Evolutionary conservation across 495 filamentous ascomycete genomes (phyloP).

Genomic region (Penicillium coffeae): DNA sequence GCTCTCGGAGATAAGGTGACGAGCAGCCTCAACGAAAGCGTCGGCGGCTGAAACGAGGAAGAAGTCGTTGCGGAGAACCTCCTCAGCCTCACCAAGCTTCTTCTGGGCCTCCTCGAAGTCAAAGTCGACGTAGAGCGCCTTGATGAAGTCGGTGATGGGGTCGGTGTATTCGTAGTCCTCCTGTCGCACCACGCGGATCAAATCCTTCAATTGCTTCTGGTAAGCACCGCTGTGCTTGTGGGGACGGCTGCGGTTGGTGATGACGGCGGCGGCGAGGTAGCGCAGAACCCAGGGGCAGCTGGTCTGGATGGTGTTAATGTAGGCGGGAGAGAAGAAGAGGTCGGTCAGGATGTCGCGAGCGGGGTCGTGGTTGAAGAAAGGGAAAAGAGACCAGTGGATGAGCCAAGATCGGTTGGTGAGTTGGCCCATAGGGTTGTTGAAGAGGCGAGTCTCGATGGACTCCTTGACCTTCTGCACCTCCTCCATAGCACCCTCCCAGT

Average conservation of each 20-base stretch:
- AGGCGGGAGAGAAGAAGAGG: constrained; percentile 90
- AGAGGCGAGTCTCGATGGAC: constrained; percentile 82
- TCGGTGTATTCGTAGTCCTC: constrained; percentile 97
- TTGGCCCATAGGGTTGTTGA: constrained; percentile 92
- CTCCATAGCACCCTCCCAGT: constrained; percentile 95
- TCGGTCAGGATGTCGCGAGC: constrained; percentile 88
- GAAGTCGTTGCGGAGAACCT: constrained; percentile 89
- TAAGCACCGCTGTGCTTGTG: constrained; percentile 77
- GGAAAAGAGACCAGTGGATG: constrained; percentile 97
- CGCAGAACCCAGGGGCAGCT: constrained; percentile 95
- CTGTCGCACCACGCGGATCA: constrained; percentile 90
- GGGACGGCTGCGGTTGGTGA: constrained; percentile 83
- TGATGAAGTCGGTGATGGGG: constrained; percentile 92
- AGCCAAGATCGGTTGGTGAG: constrained; percentile 93
- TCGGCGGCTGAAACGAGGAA: constrained; percentile 85
- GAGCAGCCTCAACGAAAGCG: constrained; percentile 86
- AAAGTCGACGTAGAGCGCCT: constrained; percentile 94
- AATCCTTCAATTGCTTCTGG: constrained; percentile 97
- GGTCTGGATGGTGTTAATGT: constrained; percentile 99
- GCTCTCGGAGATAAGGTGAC: constrained; percentile 93
- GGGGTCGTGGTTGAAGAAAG: constrained; percentile 95
- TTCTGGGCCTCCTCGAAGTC: constrained; percentile 98
- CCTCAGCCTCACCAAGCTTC: constrained; percentile 85
- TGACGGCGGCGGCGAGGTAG: constrained; percentile 91
- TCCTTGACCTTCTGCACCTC: constrained; percentile 93